Base-by-base conservation (phyloP, 1,139 yeast genomes). In the Schwanniomyces etchellsii region DNA sequence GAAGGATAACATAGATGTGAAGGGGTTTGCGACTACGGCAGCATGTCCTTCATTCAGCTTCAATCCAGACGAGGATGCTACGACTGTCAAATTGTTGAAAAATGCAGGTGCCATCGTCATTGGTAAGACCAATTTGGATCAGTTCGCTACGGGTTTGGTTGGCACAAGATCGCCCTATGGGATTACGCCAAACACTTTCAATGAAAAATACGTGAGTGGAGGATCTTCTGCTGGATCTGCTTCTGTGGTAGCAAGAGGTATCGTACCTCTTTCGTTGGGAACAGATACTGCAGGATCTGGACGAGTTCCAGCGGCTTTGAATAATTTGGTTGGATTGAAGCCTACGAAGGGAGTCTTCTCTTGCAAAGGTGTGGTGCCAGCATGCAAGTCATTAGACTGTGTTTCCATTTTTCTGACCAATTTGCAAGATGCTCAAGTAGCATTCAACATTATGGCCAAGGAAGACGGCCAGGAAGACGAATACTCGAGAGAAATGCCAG, bases 231-330 rank as follows among this genome's bases (percentile, higher is more conserved):
- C 96, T 2, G 98, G 98, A n/a, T 84, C 95, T 14, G 94, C 95
- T 5, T 78, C 81, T 11, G 91, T 81, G 17, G 96, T 86, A 14
- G 88, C 88, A 13, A 69, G 88, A 43, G 97, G 97, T 34, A 68
- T 81, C 33, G 96, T 84, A 12, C 96, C 97, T 16, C 48, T 89
- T 31, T 70, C 96, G 3, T 67, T 91, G 44, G 97, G 97, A 29
- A 89, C 97, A 5, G 98, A 91, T 52, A 91, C 98, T 27, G 97
- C 97, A n/a, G 98, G 98, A 15, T 84, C 95, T 9, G 96, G 96
- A 28, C 73, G 97, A 49, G 97, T 91, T 18, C 98, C 98, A 16
- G 97, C 97, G n/a, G 91, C 88, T 15, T 69, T 89, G 44, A 91
- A 91, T 67, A 89, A 89, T 54, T 59, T 91, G 45, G 71, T 91